A percentile compares a stretch with the other conserved stretches of the same genome.
These are phyloP conservation scores for Davidsoniella eucalypti DNA, from an alignment of 2,329 filamentous ascomycete species.

Conservation along the genomic window DNA sequence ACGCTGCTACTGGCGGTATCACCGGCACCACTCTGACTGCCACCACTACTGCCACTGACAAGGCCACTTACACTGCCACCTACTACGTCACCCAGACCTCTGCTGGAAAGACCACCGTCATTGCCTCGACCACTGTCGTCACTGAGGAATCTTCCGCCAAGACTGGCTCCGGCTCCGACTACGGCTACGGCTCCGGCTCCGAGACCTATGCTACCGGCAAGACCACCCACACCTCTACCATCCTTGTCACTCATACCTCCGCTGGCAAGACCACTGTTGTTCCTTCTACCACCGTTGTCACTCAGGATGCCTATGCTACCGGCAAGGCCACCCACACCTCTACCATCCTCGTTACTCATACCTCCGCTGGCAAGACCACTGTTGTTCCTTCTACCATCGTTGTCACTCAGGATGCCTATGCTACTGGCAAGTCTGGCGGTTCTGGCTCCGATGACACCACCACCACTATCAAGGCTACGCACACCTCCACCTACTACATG, in stretches of 20 bases:
- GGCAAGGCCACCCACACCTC: constrained; percentile 36
- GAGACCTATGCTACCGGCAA: constrained; percentile 30
- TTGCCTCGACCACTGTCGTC: constrained; percentile 24
- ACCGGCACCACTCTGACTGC: constrained; percentile 22
- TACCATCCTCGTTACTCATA: constrained; percentile 20
- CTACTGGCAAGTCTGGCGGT: not conserved
- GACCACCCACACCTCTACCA: constrained; percentile 30
- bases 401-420: constrained; percentile 22
- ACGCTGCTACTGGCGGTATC: constrained; percentile 22
- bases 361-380: constrained; percentile 21
- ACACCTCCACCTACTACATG: constrained; percentile 22
- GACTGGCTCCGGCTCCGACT: constrained; percentile 2
- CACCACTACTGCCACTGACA: constrained; percentile 20
- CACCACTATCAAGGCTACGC: constrained; percentile 24
- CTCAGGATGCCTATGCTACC: constrained; percentile 28
- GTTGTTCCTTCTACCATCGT: constrained; percentile 25
- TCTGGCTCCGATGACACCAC: constrained; percentile 17
- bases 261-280: constrained; percentile 21
- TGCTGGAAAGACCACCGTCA: constrained; percentile 22
- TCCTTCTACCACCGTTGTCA: constrained; percentile 25
- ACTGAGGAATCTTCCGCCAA: not conserved
- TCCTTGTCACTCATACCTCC: constrained; percentile 22
- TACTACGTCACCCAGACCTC: constrained; percentile 1
- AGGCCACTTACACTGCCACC: not conserved
- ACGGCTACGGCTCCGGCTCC: constrained; percentile 25